Base-by-base conservation (phyloP, 148 eudicot genomes). In the Oxyria digyna region DNA sequence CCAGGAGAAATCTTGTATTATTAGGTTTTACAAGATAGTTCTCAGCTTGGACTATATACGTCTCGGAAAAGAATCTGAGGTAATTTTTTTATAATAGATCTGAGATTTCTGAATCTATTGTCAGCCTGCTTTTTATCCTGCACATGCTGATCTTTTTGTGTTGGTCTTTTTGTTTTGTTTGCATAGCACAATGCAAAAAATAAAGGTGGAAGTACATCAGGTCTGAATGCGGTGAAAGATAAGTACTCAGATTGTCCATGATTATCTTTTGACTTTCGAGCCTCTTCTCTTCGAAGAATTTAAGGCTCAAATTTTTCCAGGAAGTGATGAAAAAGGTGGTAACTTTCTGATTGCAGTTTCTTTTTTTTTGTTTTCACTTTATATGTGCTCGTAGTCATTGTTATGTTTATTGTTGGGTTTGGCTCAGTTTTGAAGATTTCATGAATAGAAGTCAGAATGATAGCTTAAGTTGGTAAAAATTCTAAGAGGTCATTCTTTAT, bases 261-360 rank as follows among this genome's bases (percentile, higher is more conserved):
- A 93, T 49, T 93, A 89, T 74, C 83, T 93, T 50, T 71, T 78
- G 7, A 87, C 86, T 8, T 93, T 93, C 41, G 96, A 89, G 80
- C 95, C 95, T 8, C 89, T 89, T 69, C 81, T 93, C 46, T 93
- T 93, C 67, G 96, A 89, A 84, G 96, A 93, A 78, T 91, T 85
- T 64, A 87, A 93, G 79, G 85, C 94, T n/a, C 94, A 89, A 79
- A 85, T 92, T 63, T 66, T 78, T 18, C 85, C 81, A 77, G 72
- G n/a, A n/a, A n/a, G n/a, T n/a, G n/a, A n/a, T n/a, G n/a, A n/a
- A n/a, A n/a, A n/a, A n/a, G n/a, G 81, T 40, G 86, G 97, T 87
- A 82, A 9, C 46, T 71, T 13, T 57, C 40, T 70, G 26, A 38
- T 38, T 38, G 41, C 41, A 38, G 9, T 38, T 38, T 38, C 8